Base-by-base conservation (phyloP, 78 protist species). In the Parvularia atlantis region DNA sequence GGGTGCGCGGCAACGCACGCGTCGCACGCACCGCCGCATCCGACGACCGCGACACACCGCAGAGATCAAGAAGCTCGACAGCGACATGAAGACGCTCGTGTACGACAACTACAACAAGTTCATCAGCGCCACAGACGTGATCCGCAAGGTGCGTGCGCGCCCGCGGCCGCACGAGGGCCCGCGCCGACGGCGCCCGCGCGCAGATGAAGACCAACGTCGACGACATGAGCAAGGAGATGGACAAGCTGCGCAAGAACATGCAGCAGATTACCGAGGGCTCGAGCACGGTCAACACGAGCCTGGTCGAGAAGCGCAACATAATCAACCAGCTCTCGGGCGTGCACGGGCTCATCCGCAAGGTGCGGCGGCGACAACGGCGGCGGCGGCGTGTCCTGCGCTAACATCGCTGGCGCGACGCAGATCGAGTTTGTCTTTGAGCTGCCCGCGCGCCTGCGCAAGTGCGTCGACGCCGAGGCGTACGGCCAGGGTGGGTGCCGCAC, bases 21-120 rank as follows among this genome's bases (percentile, higher is more conserved):
- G n/a, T n/a, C n/a, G n/a, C n/a, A n/a, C n/a, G n/a, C n/a, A n/a
- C n/a, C n/a, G n/a, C n/a, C n/a, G n/a, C n/a, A n/a, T n/a, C n/a
- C n/a, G n/a, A n/a, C n/a, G n/a, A n/a, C n/a, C n/a, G n/a, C n/a
- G n/a, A n/a, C n/a, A n/a, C n/a, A n/a, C n/a, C n/a, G n/a, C n/a
- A n/a, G n/a, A n/a, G n/a, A n/a, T n/a, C n/a, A n/a, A n/a, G n/a
- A n/a, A n/a, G n/a, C 65, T 93, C n/a, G 95, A 93, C 48, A 63
- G 71, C 59, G 90, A 87, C 60, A 75, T 93, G 89, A 91, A 93
- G 63, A 90, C 78, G 30, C 71, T 93, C 16, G 97, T 93, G 35
- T 90, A 90, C 66, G 94, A 93, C 22, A 93, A 93, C 77, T 93
- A 93, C 84, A 93, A 87, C 69, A 88, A 89, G 74, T 93, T 93